Evolutionary conservation across 108 stramenopile species (phyloP).

Genomic region (Cyclotella kingstonii): DNA sequence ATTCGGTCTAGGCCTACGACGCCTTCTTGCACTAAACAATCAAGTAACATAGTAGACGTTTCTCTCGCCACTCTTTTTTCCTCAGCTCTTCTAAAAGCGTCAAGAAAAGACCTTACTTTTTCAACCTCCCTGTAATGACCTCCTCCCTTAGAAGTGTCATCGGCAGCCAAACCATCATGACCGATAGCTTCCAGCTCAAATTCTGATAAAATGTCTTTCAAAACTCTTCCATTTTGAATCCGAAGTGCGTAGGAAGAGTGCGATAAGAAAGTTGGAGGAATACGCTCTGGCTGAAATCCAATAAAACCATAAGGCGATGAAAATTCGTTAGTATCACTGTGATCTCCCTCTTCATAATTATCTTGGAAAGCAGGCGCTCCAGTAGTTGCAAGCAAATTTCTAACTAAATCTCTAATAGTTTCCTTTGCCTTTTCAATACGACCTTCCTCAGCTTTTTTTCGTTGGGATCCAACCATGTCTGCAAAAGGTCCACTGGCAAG

Average conservation of each 20-base stretch:
- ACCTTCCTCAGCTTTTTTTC: constrained; percentile 35
- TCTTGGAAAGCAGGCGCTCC: constrained; percentile 81
- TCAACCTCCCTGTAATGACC: constrained; percentile 81
- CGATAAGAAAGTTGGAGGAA: constrained; percentile 56
- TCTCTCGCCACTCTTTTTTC: constrained; percentile 72
- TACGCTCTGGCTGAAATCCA: constrained; percentile 77
- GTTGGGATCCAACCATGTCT: constrained; percentile 25
- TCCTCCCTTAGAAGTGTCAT: constrained; percentile 69
- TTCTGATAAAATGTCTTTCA: constrained; percentile 69
- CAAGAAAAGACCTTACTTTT: constrained; percentile 77
- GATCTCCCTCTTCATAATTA: constrained; percentile 34
- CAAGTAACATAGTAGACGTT: constrained; percentile 72
- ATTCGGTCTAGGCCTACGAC: constrained; percentile 72
- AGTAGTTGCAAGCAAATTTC: constrained; percentile 61
- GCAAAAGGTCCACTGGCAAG: constrained; percentile 46
- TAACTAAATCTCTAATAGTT: constrained; percentile 59
- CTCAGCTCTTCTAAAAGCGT: constrained; percentile 79
- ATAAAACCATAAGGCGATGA: constrained; percentile 57
- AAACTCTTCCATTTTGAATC: constrained; percentile 54
- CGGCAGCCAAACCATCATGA: constrained; percentile 78
- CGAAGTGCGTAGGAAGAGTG: constrained; percentile 62
- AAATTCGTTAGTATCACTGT: constrained; percentile 18
- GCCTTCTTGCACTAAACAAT: constrained; percentile 72
- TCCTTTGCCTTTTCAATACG: constrained; percentile 72
- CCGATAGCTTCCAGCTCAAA: constrained; percentile 82